A percentile compares a stretch with the other conserved stretches of the same genome.
Conservation (phyloP, 139 green algal genomes). For the Astrephomene gubernaculifera region DNA sequence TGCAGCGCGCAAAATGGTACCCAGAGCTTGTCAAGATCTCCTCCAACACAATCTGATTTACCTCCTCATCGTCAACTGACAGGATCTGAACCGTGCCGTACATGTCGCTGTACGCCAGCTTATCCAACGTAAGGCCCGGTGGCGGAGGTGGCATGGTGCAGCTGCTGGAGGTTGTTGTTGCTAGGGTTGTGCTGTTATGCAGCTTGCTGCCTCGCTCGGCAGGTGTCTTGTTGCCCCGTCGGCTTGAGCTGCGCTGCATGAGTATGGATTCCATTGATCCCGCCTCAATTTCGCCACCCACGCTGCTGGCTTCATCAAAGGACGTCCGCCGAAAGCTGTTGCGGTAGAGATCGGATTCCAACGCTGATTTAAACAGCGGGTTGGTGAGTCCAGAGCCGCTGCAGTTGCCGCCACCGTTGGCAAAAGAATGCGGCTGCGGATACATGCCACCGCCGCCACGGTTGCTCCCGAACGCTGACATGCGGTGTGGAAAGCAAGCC, state of each 20-base stretch:
- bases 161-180: neutral
- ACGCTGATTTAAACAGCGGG: conserved; percentile 1
- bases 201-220: neutral
- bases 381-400: neutral
- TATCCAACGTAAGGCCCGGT: conserved; percentile 51
- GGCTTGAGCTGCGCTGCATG: neutral
- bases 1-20: conserved; percentile 52
- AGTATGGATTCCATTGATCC: neutral
- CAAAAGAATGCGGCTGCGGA: no score
- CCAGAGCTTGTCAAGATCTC: conserved; percentile 52
- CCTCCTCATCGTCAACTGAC: conserved; percentile 59
- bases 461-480: no score
- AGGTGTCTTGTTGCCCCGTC: neutral
- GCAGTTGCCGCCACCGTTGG: neutral
- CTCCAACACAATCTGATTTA: conserved; percentile 66
- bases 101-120: conserved; percentile 53
- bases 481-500: no score
- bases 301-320: neutral
- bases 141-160: neutral
- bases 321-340: neutral
- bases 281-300: neutral
- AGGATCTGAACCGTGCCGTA: conserved; percentile 53
- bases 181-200: no score
- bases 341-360: conserved; percentile 41
- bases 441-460: no score